Evolutionary conservation across 2,329 filamentous ascomycete species (phyloP).

Genomic region (Colletotrichum siamense): DNA sequence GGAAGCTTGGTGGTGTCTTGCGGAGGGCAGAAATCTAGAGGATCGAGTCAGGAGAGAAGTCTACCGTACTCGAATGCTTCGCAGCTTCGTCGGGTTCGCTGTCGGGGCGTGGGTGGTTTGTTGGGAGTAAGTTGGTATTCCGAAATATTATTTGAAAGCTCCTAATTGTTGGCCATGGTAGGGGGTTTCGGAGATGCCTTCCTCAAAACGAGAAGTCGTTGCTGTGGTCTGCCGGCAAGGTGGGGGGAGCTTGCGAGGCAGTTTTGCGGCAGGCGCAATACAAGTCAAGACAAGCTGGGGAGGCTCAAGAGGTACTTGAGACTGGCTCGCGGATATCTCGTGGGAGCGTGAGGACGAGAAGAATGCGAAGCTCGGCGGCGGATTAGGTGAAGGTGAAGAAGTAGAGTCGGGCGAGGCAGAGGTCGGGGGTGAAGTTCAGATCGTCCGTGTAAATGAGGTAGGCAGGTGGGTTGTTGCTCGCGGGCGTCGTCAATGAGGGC

Average conservation of each 20-base stretch:
- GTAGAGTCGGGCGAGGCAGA: background rate
- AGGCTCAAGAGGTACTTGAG: background rate
- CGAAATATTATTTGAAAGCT: background rate
- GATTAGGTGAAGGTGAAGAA: background rate
- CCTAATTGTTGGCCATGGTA: constrained; percentile 11
- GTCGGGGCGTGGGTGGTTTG: background rate
- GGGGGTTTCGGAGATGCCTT: background rate
- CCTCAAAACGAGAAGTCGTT: background rate
- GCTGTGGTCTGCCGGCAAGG: background rate
- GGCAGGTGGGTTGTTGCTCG: constrained; percentile 12
- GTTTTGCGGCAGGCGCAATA: background rate
- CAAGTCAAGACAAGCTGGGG: background rate
- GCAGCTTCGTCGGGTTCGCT: background rate
- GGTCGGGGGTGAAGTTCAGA: background rate
- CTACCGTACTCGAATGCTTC: background rate
- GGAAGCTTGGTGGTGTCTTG: background rate
- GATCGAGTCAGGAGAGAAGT: background rate
- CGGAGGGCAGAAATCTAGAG: background rate
- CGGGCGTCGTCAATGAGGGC: constrained; percentile 9
- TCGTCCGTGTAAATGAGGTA: constrained; percentile 20
- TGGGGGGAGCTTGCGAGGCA: background rate
- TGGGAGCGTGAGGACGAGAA: background rate
- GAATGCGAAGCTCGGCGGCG: background rate
- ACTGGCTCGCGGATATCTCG: background rate
- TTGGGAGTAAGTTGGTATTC: background rate